Base-by-base conservation (phyloP, 108 stramenopile species). In the Pseudonitzschia delicatissima region DNA sequence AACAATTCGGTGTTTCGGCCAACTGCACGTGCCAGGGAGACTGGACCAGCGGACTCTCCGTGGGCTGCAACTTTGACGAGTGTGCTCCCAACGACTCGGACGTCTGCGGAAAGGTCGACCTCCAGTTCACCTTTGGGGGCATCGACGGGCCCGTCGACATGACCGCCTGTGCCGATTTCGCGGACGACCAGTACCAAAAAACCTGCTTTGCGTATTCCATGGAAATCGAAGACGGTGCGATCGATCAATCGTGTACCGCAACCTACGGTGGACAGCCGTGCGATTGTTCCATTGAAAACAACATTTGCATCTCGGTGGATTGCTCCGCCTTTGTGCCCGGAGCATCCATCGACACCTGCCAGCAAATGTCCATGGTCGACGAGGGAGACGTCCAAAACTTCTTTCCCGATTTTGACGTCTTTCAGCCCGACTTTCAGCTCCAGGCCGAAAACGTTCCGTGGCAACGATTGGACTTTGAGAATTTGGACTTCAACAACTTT, bases 261-360 rank as follows among this genome's bases (percentile, higher is more conserved):
- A 21, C 49, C 2, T 68, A 68, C 35, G 73, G 61, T 4, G 66
- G 61, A 3, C 42, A 74, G 5, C 42, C 48, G 20, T 74, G 73
- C 40, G 58, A 53, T 1, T 74, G 73, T 34, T 17, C 34, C 21
- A 50, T 74, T 25, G 60, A 67, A 31, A 29, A 47, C 58, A 25
- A 25, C 49, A 50, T 61, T 2, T 74, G 73, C 39, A 27, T 67
- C 39, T 28, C 31, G n/a, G 5, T 74, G 25, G 51, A 74, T 37
- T 74, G 73, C 37, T 49, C 64, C 36, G 13, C 59, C 33, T 58
- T 57, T 45, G 34, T 73, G 23, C 67, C 66, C 6, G 73, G 73
- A n/a, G 73, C 61, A 31, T 11, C 23, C 11, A 55, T 74, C 48
- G 73, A 74, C 35, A 62, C 66, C 18, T 74, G 73, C 37, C 73